These are phyloP conservation scores for Amesomyces nigricolor DNA, from an alignment of 2,329 filamentous ascomycete species.

Conservation along the genomic window DNA sequence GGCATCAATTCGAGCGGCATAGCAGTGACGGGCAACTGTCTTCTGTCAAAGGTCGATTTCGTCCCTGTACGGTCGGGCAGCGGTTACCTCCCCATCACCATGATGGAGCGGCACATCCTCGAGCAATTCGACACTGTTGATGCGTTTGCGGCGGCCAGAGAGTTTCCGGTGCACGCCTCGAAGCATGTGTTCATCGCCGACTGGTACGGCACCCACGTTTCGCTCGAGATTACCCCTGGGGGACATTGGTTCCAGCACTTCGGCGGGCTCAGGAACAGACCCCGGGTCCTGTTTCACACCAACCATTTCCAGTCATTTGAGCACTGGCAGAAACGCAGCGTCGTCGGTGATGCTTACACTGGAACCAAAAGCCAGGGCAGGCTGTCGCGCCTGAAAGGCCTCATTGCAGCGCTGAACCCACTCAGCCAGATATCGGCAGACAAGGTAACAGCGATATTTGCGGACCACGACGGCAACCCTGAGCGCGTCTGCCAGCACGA, in stretches of 20 bases:
- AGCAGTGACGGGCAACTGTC: conserved; percentile 27
- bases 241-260: conserved; percentile 20
- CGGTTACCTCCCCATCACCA: conserved; percentile 25
- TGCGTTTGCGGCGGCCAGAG: conserved; percentile 19
- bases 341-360: conserved; percentile 19
- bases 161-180: conserved; percentile 25
- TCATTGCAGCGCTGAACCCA: neutral
- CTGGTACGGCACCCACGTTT: conserved; percentile 22
- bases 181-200: conserved; percentile 25
- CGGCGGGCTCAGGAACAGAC: conserved; percentile 17
- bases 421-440: neutral
- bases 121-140: conserved; percentile 14
- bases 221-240: conserved; percentile 26
- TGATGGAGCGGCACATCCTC: conserved; percentile 25
- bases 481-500: conserved; percentile 21
- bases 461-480: conserved; percentile 21
- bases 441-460: conserved; percentile 19
- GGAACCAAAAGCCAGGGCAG: conserved; percentile 26
- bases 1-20: conserved; percentile 30
- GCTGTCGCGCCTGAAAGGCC: conserved; percentile 15
- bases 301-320: conserved; percentile 27
- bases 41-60: conserved; percentile 26
- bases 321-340: conserved; percentile 17
- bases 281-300: conserved; percentile 23
- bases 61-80: conserved; percentile 15